Conservation (phyloP, 2,329 filamentous ascomycete species). For the Bipolaris cookei region DNA sequence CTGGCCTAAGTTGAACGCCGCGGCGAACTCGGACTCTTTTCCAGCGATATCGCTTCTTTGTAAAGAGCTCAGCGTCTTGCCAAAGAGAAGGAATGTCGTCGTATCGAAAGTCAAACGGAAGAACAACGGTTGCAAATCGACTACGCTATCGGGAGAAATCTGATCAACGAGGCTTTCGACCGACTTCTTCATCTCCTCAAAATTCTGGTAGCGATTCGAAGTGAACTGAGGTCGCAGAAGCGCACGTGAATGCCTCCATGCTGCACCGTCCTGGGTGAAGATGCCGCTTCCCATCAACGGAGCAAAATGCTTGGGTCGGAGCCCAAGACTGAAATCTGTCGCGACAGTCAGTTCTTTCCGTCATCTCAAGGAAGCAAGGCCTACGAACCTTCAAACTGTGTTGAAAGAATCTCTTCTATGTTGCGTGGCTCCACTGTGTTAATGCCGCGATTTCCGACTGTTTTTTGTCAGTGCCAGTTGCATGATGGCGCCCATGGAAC, state of each 20-base stretch:
- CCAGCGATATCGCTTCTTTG: constrained; percentile 18
- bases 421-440: constrained; percentile 27
- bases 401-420: constrained; percentile 24
- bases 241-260: constrained; percentile 39
- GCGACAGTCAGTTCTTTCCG: not conserved
- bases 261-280: constrained; percentile 31
- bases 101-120: constrained; percentile 49
- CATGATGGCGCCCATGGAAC: not conserved
- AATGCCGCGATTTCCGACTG: constrained; percentile 15
- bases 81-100: constrained; percentile 47
- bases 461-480: not conserved
- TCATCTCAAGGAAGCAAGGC: not conserved
- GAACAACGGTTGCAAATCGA: constrained; percentile 49
- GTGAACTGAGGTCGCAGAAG: constrained; percentile 46
- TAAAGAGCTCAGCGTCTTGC: constrained; percentile 37
- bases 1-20: constrained; percentile 30
- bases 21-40: constrained; percentile 23
- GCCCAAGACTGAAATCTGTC: constrained; percentile 17
- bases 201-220: constrained; percentile 39
- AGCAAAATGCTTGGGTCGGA: constrained; percentile 9
- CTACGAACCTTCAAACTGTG: constrained; percentile 18
- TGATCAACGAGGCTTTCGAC: constrained; percentile 24
- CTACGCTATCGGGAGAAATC: constrained; percentile 24
- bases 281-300: constrained; percentile 21
- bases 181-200: constrained; percentile 38